A percentile compares a stretch with the other conserved stretches of the same genome.
Conservation (phyloP, 192 early-diverging fungal species). For the Rhizophagus clarus region DNA sequence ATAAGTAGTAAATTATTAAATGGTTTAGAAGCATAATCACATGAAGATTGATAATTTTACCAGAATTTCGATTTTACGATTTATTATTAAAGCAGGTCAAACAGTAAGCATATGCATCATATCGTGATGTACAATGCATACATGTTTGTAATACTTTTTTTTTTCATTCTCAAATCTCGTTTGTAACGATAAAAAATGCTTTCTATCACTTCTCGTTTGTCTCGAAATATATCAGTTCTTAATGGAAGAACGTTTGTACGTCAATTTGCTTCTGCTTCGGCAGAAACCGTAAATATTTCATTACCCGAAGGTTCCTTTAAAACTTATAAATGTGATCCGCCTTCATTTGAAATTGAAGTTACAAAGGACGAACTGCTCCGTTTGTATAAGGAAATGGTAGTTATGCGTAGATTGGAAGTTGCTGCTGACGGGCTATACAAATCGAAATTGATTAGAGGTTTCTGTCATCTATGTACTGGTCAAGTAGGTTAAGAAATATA, state of each 20-base stretch:
- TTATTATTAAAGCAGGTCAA: no score
- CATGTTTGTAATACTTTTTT: background rate
- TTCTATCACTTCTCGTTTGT: background rate
- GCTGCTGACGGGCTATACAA: slow-evolving; percentile 95
- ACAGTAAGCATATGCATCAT: background rate
- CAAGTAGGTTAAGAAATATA: slow-evolving; percentile 59
- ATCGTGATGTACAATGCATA: background rate
- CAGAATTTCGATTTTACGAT: no score
- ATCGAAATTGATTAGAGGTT: slow-evolving; percentile 94
- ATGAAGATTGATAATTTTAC: no score
- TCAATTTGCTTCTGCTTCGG: slow-evolving; percentile 12
- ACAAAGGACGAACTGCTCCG: slow-evolving; percentile 73
- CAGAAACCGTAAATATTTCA: slow-evolving; percentile 64
- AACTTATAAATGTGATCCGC: slow-evolving; percentile 79
- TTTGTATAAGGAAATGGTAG: slow-evolving; percentile 88
- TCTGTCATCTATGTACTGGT: slow-evolving; percentile 98
- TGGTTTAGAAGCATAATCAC: no score
- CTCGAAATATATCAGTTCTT: background rate
- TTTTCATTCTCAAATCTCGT: background rate
- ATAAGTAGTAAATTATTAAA: no score
- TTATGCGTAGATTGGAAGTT: slow-evolving; percentile 91
- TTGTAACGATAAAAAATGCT: background rate
- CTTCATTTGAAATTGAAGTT: slow-evolving; percentile 62
- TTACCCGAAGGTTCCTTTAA: slow-evolving; percentile 77
- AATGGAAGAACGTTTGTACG: background rate